Evolutionary conservation across 371 early-diverging fungal species (phyloP), one percentile per base, ranked within the genome.

Genomic region (Mucor mucedo): DNA sequence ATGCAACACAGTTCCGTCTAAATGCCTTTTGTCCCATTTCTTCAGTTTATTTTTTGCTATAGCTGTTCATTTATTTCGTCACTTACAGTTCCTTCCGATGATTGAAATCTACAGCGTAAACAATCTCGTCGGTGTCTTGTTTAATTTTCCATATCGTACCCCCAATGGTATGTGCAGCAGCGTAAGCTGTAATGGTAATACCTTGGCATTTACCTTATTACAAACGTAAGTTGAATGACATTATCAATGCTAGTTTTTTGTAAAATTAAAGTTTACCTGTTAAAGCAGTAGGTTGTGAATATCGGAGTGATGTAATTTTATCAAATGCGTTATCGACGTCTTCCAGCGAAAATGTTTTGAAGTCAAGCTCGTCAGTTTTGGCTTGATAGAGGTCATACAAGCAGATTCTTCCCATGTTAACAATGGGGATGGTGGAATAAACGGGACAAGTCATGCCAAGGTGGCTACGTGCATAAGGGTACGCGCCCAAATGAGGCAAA

Each of bases 131-230:
- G 6, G 93, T 89, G 55, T 93, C 96, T 69, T 94, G 95, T 61
- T 89, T 89, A 56, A 99, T 95, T 68, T 93, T 95, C 98, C 98
- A 99, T 32, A 99, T 82, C 0, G 98, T 92, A 44, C 98, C 99
- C 69, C 99, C 99, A 53, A 99, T 81, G 0, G 98, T 91, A 72
- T 98, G 96, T 6, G 99, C 99, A 14, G 98, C 98, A 40, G 92
- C 84, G 73, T 92, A 93, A 3, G 99, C 95, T 9, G 95, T 94
- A 48, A 99, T 87, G 0, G 89, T 87, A 11, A 99, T 93, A 7
- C 94, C 94, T 57, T 89, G 81, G 76, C 89, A 89, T 62, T 95
- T 92, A 8, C 91, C 93, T 86, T 13, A 32, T 2, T 44, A 29
- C 14, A 40, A 7, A n/a, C 8, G 14, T 16, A 14, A 44, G 16